These are phyloP conservation scores for Davidsoniella virescens DNA, from an alignment of 2,329 filamentous ascomycete genomes.

Conservation along the genomic window DNA sequence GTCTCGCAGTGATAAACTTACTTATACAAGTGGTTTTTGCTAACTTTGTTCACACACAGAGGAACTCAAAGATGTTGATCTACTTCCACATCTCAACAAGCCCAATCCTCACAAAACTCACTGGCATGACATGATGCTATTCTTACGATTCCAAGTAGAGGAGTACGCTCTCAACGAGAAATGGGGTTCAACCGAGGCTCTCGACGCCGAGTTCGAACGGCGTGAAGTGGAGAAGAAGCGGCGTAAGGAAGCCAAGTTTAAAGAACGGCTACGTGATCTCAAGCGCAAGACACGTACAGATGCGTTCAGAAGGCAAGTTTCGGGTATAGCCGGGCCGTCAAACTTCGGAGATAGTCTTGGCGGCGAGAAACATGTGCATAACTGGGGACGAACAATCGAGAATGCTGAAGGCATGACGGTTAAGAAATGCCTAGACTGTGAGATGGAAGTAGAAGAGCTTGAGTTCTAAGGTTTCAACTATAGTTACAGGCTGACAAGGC, in stretches of 20 bases:
- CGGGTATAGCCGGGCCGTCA: constrained; percentile 29
- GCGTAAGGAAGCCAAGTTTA: constrained; percentile 82
- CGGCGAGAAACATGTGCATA: constrained; percentile 64
- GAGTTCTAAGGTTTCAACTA: constrained; percentile 33
- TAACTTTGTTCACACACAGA: constrained; percentile 30
- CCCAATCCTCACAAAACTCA: constrained; percentile 92
- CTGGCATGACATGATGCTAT: constrained; percentile 99
- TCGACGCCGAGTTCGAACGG: constrained; percentile 78
- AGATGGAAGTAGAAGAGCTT: constrained; percentile 64
- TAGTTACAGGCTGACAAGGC: background rate
- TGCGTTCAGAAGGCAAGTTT: constrained; percentile 60
- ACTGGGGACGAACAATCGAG: constrained; percentile 61
- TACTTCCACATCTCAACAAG: constrained; percentile 72
- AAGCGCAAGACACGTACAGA: constrained; percentile 91
- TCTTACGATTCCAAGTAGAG: constrained; percentile 83
- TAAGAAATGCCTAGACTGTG: constrained; percentile 64
- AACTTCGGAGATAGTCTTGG: constrained; percentile 66
- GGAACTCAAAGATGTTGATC: constrained; percentile 73
- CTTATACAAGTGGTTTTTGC: background rate
- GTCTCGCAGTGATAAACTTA: background rate
- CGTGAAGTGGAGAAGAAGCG: constrained; percentile 66
- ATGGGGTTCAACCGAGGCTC: constrained; percentile 73
- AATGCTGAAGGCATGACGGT: constrained; percentile 57
- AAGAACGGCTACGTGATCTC: constrained; percentile 69
- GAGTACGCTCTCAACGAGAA: constrained; percentile 80